These are phyloP conservation scores for Rhododendron griersonianum DNA, from an alignment of 148 eudicot species.

Conservation along the genomic window DNA sequence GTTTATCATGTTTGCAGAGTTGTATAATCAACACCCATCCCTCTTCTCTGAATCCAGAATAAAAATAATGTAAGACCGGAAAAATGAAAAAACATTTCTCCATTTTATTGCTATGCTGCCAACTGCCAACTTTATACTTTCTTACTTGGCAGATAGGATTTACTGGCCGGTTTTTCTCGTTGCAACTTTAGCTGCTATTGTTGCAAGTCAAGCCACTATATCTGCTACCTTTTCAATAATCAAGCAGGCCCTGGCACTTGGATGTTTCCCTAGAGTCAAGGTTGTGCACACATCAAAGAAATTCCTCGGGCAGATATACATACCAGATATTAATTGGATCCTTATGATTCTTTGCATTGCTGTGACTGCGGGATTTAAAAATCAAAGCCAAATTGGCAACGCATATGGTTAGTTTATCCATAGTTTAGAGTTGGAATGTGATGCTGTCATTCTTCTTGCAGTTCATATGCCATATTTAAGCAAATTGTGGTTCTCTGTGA, in stretches of 20 bases:
- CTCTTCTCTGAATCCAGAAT: not conserved
- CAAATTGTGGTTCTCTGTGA: not conserved
- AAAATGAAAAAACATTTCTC: not conserved
- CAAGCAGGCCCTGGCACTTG: constrained; percentile 90
- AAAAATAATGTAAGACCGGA: not conserved
- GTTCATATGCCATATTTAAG: not conserved
- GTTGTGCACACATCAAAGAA: constrained; percentile 93
- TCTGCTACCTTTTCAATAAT: constrained; percentile 94
- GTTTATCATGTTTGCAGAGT: not conserved
- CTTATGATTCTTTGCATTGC: constrained; percentile 75
- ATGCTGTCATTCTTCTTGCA: not conserved
- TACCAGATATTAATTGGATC: constrained; percentile 83
- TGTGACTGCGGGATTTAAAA: constrained; percentile 70
- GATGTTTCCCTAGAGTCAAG: constrained; percentile 97
- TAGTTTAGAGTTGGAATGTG: not conserved
- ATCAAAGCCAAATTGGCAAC: constrained; percentile 77
- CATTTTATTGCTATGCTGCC: constrained; percentile 1
- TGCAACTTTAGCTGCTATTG: constrained; percentile 94
- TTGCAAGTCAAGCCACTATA: constrained; percentile 98
- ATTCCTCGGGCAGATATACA: constrained; percentile 69
- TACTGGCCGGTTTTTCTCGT: constrained; percentile 92
- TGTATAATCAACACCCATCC: not conserved
- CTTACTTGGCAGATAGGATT: constrained; percentile 55
- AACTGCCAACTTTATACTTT: constrained; percentile 5
- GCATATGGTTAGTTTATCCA: constrained; percentile 68